Percentiles rank a stretch among this genome's conserved stretches.
Conservation (phyloP, 2,329 filamentous ascomycete genomes). For the Exophiala mesophila region DNA sequence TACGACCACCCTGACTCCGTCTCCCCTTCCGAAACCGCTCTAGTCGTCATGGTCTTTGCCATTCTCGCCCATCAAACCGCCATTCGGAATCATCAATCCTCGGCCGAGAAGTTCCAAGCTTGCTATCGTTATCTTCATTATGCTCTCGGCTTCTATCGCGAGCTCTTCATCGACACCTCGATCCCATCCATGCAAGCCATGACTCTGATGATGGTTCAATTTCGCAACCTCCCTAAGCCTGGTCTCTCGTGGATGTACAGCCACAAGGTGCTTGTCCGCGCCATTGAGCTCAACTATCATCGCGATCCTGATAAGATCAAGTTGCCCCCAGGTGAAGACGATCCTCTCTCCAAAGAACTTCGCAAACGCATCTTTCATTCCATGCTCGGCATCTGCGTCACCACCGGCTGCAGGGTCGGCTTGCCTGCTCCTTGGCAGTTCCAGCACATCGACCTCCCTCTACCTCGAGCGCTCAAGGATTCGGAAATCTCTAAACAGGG, state of each 20-base stretch:
- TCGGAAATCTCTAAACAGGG: constrained; percentile 63
- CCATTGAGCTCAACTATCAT: constrained; percentile 71
- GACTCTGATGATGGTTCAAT: constrained; percentile 65
- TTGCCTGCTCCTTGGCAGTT: constrained; percentile 68
- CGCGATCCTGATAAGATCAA: constrained; percentile 60
- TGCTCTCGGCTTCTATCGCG: constrained; percentile 62
- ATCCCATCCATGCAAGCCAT: constrained; percentile 68
- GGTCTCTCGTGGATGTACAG: constrained; percentile 67
- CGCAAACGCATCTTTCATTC: constrained; percentile 75
- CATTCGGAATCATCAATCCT: constrained; percentile 59
- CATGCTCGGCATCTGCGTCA: constrained; percentile 60
- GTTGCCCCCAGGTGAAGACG: constrained; percentile 36
- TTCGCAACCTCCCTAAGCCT: constrained; percentile 73
- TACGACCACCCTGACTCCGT: constrained; percentile 62
- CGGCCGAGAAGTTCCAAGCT: constrained; percentile 50
- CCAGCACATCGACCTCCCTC: constrained; percentile 67
- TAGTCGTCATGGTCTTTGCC: constrained; percentile 73
- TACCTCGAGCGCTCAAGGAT: constrained; percentile 67
- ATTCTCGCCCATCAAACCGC: constrained; percentile 73
- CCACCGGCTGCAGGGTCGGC: constrained; percentile 70
- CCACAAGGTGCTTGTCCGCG: constrained; percentile 60
- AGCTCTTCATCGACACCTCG: constrained; percentile 58
- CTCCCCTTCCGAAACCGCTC: constrained; percentile 60
- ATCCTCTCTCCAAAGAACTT: constrained; percentile 65
- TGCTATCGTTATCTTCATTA: constrained; percentile 78